Percentiles rank a stretch among this genome's conserved stretches.
These are phyloP conservation scores for Solanum pimpinellifolium DNA, from an alignment of 257 asterid genomes.

Conservation along the genomic window DNA sequence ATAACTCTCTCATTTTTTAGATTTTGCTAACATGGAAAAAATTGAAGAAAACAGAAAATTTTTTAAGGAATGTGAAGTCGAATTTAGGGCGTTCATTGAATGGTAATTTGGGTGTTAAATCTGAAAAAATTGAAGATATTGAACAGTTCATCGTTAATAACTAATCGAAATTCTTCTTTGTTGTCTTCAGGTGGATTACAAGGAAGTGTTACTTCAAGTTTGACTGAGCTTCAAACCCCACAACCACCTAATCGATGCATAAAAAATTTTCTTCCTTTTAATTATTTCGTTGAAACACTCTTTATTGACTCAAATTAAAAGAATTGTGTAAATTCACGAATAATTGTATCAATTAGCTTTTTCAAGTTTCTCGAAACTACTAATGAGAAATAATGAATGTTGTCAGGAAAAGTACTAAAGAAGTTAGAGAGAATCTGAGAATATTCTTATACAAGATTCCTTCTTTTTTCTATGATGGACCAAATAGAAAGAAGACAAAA, in stretches of 20 bases:
- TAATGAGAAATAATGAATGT: too few relatives aligned
- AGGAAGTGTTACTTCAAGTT: slow-evolving; percentile 39
- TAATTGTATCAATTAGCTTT: too few relatives aligned
- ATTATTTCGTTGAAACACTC: too few relatives aligned
- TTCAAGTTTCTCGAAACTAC: too few relatives aligned
- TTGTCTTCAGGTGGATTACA: slow-evolving; percentile 25
- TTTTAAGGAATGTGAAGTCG: slow-evolving; percentile 22
- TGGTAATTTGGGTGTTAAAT: neutral
- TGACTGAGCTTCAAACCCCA: slow-evolving; percentile 25
- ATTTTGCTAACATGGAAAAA: slow-evolving; percentile 16
- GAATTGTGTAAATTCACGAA: too few relatives aligned
- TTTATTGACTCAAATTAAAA: neutral
- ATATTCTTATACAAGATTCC: slow-evolving; percentile 49
- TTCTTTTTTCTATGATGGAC: slow-evolving; percentile 36
- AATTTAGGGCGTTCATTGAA: slow-evolving; percentile 30
- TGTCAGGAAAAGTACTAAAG: too few relatives aligned
- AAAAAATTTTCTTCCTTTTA: too few relatives aligned
- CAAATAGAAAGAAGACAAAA: slow-evolving; percentile 29
- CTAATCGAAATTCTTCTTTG: slow-evolving; percentile 8
- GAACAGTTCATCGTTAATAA: slow-evolving; percentile 26
- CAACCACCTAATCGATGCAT: neutral
- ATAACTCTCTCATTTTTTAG: neutral
- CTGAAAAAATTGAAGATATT: too few relatives aligned
- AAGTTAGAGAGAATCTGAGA: neutral
- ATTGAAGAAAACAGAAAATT: neutral